Evolutionary conservation across 2,329 filamentous ascomycete genomes (phyloP).

Genomic region (Rachicladosporium sp.): DNA sequence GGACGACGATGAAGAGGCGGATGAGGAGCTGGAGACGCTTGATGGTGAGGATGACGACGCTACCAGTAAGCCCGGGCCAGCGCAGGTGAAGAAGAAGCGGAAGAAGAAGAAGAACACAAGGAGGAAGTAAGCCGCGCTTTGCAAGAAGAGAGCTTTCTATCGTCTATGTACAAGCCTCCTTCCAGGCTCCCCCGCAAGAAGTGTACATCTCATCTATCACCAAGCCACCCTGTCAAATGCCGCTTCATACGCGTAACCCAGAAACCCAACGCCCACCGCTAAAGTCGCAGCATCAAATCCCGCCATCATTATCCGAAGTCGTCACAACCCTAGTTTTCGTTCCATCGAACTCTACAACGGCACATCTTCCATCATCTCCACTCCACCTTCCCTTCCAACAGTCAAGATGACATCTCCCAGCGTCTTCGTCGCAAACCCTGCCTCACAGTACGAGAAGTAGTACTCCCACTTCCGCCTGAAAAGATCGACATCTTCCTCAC

Average conservation of each 20-base stretch:
- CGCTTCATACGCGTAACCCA: neutral
- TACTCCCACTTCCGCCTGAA: constrained; percentile 67
- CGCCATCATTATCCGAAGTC: no score
- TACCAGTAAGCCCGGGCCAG: constrained; percentile 17
- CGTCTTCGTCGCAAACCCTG: constrained; percentile 59
- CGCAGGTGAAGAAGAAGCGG: constrained; percentile 19
- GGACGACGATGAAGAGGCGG: constrained; percentile 14
- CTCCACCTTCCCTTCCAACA: constrained; percentile 50
- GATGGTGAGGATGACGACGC: constrained; percentile 19
- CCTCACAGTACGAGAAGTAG: constrained; percentile 66
- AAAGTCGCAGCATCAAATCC: no score
- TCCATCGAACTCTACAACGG: constrained; percentile 35
- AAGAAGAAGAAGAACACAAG: constrained; percentile 25
- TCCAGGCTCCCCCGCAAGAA: constrained; percentile 1
- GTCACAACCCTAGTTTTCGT: no score
- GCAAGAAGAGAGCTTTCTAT: neutral
- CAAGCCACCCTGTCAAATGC: neutral
- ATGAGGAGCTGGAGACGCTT: constrained; percentile 12
- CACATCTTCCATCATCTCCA: constrained; percentile 59
- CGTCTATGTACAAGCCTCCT: neutral
- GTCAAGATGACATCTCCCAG: constrained; percentile 63
- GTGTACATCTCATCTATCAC: constrained; percentile 1
- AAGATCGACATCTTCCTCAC: constrained; percentile 49
- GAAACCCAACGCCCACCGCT: neutral
- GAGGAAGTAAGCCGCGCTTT: constrained; percentile 11